These are phyloP conservation scores for Aspergillus sp. DNA, from an alignment of 2,329 filamentous ascomycete genomes.

Conservation along the genomic window DNA sequence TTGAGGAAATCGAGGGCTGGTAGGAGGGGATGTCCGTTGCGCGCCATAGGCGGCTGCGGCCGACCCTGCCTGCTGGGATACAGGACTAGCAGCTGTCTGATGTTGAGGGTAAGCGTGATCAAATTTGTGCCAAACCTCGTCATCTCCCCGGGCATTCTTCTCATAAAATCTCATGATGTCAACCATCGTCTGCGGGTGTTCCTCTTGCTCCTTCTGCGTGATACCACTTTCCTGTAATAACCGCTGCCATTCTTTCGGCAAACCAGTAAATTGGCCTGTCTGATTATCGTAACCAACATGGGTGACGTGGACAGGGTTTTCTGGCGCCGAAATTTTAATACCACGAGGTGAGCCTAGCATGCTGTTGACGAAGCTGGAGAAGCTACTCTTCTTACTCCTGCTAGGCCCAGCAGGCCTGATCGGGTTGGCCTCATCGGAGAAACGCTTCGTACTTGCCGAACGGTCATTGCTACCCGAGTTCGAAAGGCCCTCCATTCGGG, in stretches of 20 bases:
- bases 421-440: conserved; percentile 74
- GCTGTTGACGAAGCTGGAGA: conserved; percentile 84
- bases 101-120: conserved; percentile 71
- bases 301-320: conserved; percentile 96
- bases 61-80: conserved; percentile 38
- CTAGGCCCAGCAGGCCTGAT: conserved; percentile 58
- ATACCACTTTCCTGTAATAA: conserved; percentile 95
- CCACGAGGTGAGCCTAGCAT: conserved; percentile 81
- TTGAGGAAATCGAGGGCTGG: conserved; percentile 82
- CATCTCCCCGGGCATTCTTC: conserved; percentile 82
- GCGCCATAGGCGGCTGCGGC: conserved; percentile 51
- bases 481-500: conserved; percentile 53
- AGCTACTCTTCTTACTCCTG: conserved; percentile 78
- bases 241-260: conserved; percentile 97
- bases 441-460: conserved; percentile 65
- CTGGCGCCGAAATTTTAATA: conserved; percentile 92
- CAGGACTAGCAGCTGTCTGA: conserved; percentile 40
- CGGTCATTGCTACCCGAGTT: conserved; percentile 46
- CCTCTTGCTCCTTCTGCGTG: conserved; percentile 89
- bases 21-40: conserved; percentile 70
- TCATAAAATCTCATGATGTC: conserved; percentile 98
- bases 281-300: conserved; percentile 97
- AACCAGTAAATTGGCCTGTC: conserved; percentile 92
- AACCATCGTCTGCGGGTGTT: conserved; percentile 92
- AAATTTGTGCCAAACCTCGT: conserved; percentile 94